Evolutionary conservation across 495 filamentous ascomycete genomes (phyloP).

Genomic region (Penicillium robsamsonii): DNA sequence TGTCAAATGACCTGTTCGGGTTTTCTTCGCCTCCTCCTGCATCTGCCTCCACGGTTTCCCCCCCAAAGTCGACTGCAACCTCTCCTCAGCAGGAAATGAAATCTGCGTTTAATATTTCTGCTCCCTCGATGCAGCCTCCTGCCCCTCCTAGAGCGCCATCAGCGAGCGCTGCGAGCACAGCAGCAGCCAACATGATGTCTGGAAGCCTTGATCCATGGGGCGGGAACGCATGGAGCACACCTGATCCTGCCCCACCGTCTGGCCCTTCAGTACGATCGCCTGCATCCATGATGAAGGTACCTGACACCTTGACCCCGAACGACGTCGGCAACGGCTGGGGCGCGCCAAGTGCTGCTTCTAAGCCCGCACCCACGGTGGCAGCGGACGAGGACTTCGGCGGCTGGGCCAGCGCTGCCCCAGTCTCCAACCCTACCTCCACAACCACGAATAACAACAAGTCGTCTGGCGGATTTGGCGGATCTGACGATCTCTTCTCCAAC

Average conservation of each 20-base stretch:
- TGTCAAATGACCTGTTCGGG: slow-evolving; percentile 74
- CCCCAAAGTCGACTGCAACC: slow-evolving; percentile 37
- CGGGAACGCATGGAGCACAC: slow-evolving; percentile 50
- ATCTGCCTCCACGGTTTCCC: slow-evolving; percentile 44
- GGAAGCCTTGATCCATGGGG: slow-evolving; percentile 50
- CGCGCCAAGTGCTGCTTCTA: slow-evolving; percentile 33
- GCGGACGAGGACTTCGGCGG: slow-evolving; percentile 93
- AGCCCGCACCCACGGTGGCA: slow-evolving; percentile 60
- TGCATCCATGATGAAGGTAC: slow-evolving; percentile 48
- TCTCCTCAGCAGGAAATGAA: slow-evolving; percentile 45
- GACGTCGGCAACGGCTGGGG: slow-evolving; percentile 59
- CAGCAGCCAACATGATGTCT: slow-evolving; percentile 33
- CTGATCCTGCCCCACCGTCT: slow-evolving; percentile 40
- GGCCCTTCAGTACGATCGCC: slow-evolving; percentile 19
- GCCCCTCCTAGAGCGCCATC: slow-evolving; percentile 37
- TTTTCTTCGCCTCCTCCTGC: slow-evolving; percentile 59
- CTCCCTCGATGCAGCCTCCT: slow-evolving; percentile 47
- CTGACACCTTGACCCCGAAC: slow-evolving; percentile 45
- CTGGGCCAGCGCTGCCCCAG: slow-evolving; percentile 72
- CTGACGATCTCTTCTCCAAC: slow-evolving; percentile 89
- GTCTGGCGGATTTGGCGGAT: slow-evolving; percentile 61
- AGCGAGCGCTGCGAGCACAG: slow-evolving; percentile 35
- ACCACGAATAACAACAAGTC: slow-evolving; percentile 49
- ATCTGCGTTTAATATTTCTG: slow-evolving; percentile 81
- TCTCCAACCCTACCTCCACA: slow-evolving; percentile 40